Percentiles rank a stretch among this genome's conserved stretches.
Evolutionary conservation across 2,329 filamentous ascomycete genomes (phyloP).

Genomic region (Botrytis porri): DNA sequence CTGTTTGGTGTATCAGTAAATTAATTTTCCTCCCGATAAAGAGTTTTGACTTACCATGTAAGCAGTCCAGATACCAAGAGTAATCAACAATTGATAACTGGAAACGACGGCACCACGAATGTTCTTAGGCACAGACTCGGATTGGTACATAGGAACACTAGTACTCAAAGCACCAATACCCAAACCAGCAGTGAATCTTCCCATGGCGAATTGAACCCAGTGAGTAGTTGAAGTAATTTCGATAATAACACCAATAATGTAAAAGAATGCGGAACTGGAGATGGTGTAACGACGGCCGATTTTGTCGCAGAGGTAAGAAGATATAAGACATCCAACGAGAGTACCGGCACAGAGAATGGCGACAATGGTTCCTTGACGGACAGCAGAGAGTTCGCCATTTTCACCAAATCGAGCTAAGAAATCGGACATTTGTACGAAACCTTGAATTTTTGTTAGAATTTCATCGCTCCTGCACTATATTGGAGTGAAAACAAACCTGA

Average conservation of each 20-base stretch:
- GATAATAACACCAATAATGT: constrained; percentile 61
- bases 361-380: constrained; percentile 59
- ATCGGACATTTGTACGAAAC: constrained; percentile 60
- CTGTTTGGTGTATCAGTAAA: constrained; percentile 40
- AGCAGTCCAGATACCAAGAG: constrained; percentile 60
- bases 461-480: background rate
- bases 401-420: constrained; percentile 54
- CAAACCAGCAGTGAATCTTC: constrained; percentile 62
- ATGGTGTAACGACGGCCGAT: constrained; percentile 62
- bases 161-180: constrained; percentile 64
- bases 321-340: constrained; percentile 54
- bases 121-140: constrained; percentile 61
- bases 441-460: constrained; percentile 44
- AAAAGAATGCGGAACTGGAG: constrained; percentile 55
- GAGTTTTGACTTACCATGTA: constrained; percentile 45
- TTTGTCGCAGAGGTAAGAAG: constrained; percentile 59
- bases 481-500: constrained; percentile 43
- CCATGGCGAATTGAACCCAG: constrained; percentile 65
- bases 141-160: constrained; percentile 66
- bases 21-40: background rate
- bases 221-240: constrained; percentile 54
- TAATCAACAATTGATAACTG: constrained; percentile 68
- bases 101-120: constrained; percentile 62
- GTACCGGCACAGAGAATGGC: constrained; percentile 61
- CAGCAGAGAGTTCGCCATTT: constrained; percentile 50